A percentile compares a stretch with the other conserved stretches of the same genome.
These are phyloP conservation scores for Vigna unguiculata DNA, from an alignment of 306 rosid species.

Conservation along the genomic window DNA sequence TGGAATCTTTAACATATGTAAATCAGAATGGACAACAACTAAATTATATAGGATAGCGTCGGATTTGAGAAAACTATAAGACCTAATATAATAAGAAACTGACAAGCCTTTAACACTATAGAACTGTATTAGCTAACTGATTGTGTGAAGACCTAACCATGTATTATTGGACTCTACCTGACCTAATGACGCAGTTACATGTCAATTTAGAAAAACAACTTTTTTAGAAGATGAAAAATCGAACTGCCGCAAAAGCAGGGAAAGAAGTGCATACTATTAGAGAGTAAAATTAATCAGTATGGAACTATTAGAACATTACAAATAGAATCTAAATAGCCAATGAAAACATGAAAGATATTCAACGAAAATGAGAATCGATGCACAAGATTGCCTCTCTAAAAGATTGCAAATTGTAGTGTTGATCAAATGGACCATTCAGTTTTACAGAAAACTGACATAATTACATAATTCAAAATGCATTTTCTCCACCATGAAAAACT, in stretches of 20 bases:
- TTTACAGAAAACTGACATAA: conserved; percentile 4
- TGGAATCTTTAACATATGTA: not conserved
- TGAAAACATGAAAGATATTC: not conserved
- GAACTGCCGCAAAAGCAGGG: not conserved
- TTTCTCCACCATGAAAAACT: not conserved
- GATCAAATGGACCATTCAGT: conserved; percentile 6
- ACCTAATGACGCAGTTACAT: conserved; percentile 9
- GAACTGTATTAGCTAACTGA: not conserved
- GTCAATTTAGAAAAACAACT: not conserved
- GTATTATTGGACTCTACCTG: not conserved
- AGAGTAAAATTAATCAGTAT: not conserved
- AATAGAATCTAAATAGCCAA: conserved; percentile 5
- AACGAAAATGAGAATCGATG: not conserved
- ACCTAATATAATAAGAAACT: not conserved
- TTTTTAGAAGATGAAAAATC: not conserved
- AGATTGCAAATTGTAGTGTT: conserved; percentile 29
- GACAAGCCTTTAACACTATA: not conserved
- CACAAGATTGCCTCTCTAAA: conserved; percentile 6
- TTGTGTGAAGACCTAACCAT: conserved; percentile 5
- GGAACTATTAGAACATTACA: not conserved
- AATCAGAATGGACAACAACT: conserved; percentile 16
- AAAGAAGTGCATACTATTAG: not conserved
- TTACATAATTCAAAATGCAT: not conserved
- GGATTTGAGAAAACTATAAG: conserved; percentile 16
- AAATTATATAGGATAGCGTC: not conserved